A percentile compares a stretch with the other conserved stretches of the same genome.
These are phyloP conservation scores for Colletotrichum chlorophyti DNA, from an alignment of 2,329 filamentous ascomycete genomes.

Conservation along the genomic window DNA sequence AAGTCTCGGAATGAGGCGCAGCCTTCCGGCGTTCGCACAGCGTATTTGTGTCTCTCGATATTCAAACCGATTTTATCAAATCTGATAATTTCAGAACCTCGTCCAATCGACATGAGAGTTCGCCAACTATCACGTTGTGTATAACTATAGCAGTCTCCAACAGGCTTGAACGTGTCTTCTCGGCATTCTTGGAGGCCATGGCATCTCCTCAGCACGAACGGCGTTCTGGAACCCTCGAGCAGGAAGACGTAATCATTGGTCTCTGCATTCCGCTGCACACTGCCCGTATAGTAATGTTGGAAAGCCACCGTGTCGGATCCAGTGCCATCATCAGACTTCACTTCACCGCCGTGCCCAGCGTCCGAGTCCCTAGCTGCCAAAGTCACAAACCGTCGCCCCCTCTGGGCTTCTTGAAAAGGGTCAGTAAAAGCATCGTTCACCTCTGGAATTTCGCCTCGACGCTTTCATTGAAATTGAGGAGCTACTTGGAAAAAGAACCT, in stretches of 20 bases:
- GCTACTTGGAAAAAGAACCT: slow-evolving; percentile 7
- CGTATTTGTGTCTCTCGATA: background rate
- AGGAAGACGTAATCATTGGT: slow-evolving; percentile 38
- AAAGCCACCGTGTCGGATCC: background rate
- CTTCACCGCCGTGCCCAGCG: background rate
- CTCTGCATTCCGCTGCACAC: slow-evolving; percentile 12
- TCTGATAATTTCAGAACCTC: background rate
- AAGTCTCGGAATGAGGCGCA: no score
- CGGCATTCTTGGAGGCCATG: no score
- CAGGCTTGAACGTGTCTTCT: background rate
- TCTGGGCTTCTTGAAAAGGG: slow-evolving; percentile 15
- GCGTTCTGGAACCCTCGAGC: slow-evolving; percentile 40
- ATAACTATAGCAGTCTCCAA: slow-evolving; percentile 16
- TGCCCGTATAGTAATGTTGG: background rate
- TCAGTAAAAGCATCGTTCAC: background rate
- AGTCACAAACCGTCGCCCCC: slow-evolving; percentile 4
- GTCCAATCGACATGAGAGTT: no score
- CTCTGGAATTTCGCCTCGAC: slow-evolving; percentile 5
- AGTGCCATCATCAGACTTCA: no score
- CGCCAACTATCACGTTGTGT: slow-evolving; percentile 2
- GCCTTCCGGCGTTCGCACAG: background rate
- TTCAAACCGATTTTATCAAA: background rate
- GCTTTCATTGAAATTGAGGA: slow-evolving; percentile 5
- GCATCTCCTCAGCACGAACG: slow-evolving; percentile 37
- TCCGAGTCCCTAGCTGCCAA: background rate